Evolutionary conservation across 139 green algal genomes (phyloP), one percentile per base, ranked within the genome.

Genomic region (Chlorokybus atmophyticus): DNA sequence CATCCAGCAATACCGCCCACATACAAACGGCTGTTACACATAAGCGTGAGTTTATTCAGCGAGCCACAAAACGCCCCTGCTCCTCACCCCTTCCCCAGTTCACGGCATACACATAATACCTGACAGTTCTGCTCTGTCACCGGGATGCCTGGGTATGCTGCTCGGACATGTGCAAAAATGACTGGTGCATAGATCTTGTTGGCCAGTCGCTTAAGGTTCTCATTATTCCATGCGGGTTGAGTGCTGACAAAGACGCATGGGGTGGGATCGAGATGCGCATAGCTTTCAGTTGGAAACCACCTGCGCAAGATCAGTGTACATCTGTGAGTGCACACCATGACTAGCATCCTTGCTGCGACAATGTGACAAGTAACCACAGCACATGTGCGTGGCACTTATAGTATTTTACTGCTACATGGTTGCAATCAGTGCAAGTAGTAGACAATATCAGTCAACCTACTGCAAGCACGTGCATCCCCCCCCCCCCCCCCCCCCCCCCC

Each of bases 141-240:
- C 7, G 88, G 87, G 78, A 96, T 96, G 47, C 86, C 88, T 0
- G 87, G 87, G 59, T 93, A 93, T 0, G 87, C 87, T 0, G 87
- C 87, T 0, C 85, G 62, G 40, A 96, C 88, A 62, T 96, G 88
- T 1, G 88, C 88, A 75, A 96, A 96, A 21, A 96, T 78, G 10
- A 95, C 61, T 0, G 82, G 82, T 7, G 80, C 87, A 19, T 82
- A 69, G 48, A 96, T 88, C 73, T 96, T 96, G 65, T 68, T 75
- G 2, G 87, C 76, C 44, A 96, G 74, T 2, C 87, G 72, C 3
- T 78, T 71, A 26, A 96, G 79, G 71, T 96, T 96, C 44, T 91
- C 78, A 60, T 95, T 95, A 82, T 96, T 96, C 88, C 88, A 75
- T 28, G 87, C 88, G 3, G 88, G 88, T 0, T 87, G 92, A 40